Conservation (phyloP, 2,329 filamentous ascomycete species). For the Akanthomyces muscarius region DNA sequence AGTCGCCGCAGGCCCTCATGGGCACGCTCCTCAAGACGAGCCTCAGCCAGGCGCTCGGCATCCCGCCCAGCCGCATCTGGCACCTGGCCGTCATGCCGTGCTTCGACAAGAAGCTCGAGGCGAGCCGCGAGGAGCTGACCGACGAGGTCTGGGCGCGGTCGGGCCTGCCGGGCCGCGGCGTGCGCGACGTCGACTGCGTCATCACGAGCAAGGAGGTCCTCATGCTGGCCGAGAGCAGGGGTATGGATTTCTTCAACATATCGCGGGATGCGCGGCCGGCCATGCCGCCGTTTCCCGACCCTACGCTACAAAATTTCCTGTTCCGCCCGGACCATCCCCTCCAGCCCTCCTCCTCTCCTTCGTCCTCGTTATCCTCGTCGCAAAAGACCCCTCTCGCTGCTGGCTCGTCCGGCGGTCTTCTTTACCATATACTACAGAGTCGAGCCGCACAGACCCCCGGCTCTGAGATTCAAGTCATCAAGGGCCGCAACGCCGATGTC, state of each 20-base stretch:
- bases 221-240: slow-evolving; percentile 78
- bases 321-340: slow-evolving; percentile 49
- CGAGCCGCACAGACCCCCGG: slow-evolving; percentile 68
- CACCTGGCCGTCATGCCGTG: slow-evolving; percentile 96
- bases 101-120: slow-evolving; percentile 98
- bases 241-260: slow-evolving; percentile 70
- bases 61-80: slow-evolving; percentile 80
- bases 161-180: slow-evolving; percentile 46
- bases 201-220: slow-evolving; percentile 95
- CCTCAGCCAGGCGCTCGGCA: slow-evolving; percentile 66
- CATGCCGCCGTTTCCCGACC: slow-evolving; percentile 66
- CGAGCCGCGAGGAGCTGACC: slow-evolving; percentile 87
- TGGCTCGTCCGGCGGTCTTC: slow-evolving; percentile 83
- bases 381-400: slow-evolving; percentile 49
- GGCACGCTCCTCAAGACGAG: slow-evolving; percentile 88
- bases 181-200: slow-evolving; percentile 93
- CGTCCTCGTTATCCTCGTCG: slow-evolving; percentile 25
- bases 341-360: neutral
- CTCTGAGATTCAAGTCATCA: slow-evolving; percentile 64
- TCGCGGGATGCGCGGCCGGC: slow-evolving; percentile 51
- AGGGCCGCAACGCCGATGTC: slow-evolving; percentile 87
- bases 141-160: slow-evolving; percentile 65
- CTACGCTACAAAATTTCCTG: slow-evolving; percentile 65
- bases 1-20: slow-evolving; percentile 88
- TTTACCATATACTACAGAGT: slow-evolving; percentile 77